A percentile compares a stretch with the other conserved stretches of the same genome.
Evolutionary conservation across 2,329 filamentous ascomycete species (phyloP).

Genomic region (Cercospora citrullina): DNA sequence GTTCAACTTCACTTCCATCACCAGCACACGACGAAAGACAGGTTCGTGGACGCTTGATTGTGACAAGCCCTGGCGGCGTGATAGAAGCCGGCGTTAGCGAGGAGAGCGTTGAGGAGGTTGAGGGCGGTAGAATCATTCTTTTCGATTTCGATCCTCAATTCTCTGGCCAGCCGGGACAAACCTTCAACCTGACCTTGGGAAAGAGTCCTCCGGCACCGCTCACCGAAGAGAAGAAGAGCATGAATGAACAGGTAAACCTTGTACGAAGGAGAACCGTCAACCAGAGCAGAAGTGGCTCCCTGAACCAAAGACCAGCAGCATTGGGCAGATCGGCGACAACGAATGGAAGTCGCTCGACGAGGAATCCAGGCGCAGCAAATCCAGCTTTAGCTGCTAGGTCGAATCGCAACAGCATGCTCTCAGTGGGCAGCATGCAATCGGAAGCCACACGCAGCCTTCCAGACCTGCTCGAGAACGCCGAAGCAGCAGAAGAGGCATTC

Average conservation of each 20-base stretch:
- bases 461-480: slow-evolving; percentile 37
- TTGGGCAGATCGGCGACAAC: slow-evolving; percentile 41
- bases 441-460: slow-evolving; percentile 35
- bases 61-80: slow-evolving; percentile 41
- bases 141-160: slow-evolving; percentile 33
- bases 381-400: slow-evolving; percentile 1
- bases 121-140: slow-evolving; percentile 41
- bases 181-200: slow-evolving; percentile 39
- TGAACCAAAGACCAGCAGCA: slow-evolving; percentile 37
- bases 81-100: slow-evolving; percentile 34
- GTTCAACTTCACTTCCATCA: slow-evolving; percentile 33
- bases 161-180: slow-evolving; percentile 41
- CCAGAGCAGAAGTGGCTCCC: slow-evolving; percentile 35
- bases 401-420: slow-evolving; percentile 31
- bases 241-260: slow-evolving; percentile 39
- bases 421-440: slow-evolving; percentile 32
- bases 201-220: slow-evolving; percentile 39
- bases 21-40: slow-evolving; percentile 30
- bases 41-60: slow-evolving; percentile 39
- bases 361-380: slow-evolving; percentile 25
- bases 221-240: slow-evolving; percentile 38
- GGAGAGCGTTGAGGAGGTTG: slow-evolving; percentile 38
- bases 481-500: slow-evolving; percentile 30
- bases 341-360: slow-evolving; percentile 24
- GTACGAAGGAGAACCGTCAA: slow-evolving; percentile 41